Base-by-base conservation (phyloP, 352 stramenopile genomes). In the Phytophthora europaea region DNA sequence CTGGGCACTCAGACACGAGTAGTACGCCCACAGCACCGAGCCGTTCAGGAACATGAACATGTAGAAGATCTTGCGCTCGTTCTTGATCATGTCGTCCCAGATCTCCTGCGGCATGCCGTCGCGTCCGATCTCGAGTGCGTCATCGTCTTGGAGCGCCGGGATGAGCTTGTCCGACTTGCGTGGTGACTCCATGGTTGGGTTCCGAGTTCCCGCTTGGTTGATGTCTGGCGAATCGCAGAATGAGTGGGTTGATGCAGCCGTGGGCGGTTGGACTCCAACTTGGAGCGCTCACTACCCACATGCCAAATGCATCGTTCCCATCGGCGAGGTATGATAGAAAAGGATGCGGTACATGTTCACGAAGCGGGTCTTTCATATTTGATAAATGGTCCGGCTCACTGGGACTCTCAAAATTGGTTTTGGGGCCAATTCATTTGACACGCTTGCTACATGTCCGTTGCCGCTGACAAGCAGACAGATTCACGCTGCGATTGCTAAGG, bases 1-100 rank as follows among this genome's bases (percentile, higher is more conserved):
- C 23, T 93, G 83, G 0, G 83, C 83, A 53, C 83, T 92, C 47
- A 94, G 70, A 55, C 85, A 94, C 73, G 83, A 92, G 67, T 91
- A 91, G 76, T 89, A 93, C 18, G 83, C 82, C 85, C 87, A 94
- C 28, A 94, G 73, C 33, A 92, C 84, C 2, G 87, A 86, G 22
- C 75, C 84, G 51, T 91, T 92, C 6, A 94, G 70, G 72, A 92
- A 94, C 72, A 88, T 85, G 76, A 93, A 73, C 67, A 75, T 78
- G 58, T 77, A 89, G 78, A 90, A 92, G 52, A 94, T 83, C 26
- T 75, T 82, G 20, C 60, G 55, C 57, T 85, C 73, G 64, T 89
- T 77, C 68, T 82, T 61, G 58, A 81, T 56, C 45, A 92, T 80
- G 52, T 92, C 82, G 47, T 90, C 73, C 74, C 78, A 88, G 43